A percentile compares a stretch with the other conserved stretches of the same genome.
These are phyloP conservation scores for Lactarius trivialis DNA, from an alignment of 768 basidiomycete genomes.

Conservation along the genomic window DNA sequence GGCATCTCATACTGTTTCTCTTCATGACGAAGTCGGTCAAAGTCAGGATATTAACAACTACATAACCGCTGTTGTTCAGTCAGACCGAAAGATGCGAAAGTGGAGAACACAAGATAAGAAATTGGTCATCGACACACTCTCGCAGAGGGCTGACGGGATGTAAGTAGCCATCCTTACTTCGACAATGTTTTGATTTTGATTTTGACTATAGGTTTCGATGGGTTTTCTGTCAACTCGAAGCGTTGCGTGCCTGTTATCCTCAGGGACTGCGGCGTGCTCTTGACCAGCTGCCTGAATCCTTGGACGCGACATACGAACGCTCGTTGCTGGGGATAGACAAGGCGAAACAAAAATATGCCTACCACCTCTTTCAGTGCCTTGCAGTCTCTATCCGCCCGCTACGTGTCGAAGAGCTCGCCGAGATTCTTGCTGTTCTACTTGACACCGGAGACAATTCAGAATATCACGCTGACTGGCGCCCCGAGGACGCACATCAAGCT, in stretches of 20 bases:
- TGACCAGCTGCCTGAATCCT: background rate
- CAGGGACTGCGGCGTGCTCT: background rate
- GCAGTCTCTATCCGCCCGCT: background rate
- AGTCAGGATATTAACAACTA: background rate
- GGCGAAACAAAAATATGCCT: background rate
- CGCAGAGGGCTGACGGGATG: slow-evolving; percentile 6
- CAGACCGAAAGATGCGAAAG: background rate
- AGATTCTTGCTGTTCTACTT: slow-evolving; percentile 5
- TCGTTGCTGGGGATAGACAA: background rate
- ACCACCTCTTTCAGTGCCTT: background rate
- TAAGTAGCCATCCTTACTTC: background rate
- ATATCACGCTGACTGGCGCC: background rate
- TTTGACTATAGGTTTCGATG: background rate
- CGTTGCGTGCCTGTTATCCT: background rate
- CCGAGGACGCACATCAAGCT: background rate
- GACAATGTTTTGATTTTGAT: no score
- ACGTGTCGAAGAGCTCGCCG: slow-evolving; percentile 7
- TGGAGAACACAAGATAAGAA: slow-evolving; percentile 4
- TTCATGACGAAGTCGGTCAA: slow-evolving; percentile 9
- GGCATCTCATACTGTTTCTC: background rate
- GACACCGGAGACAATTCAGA: background rate
- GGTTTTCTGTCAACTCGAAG: slow-evolving; percentile 8
- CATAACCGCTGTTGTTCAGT: background rate
- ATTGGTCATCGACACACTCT: background rate
- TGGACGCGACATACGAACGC: slow-evolving; percentile 7